These are phyloP conservation scores for Nepenthes mirabilis DNA, from an alignment of 148 eudicot species.

Conservation along the genomic window DNA sequence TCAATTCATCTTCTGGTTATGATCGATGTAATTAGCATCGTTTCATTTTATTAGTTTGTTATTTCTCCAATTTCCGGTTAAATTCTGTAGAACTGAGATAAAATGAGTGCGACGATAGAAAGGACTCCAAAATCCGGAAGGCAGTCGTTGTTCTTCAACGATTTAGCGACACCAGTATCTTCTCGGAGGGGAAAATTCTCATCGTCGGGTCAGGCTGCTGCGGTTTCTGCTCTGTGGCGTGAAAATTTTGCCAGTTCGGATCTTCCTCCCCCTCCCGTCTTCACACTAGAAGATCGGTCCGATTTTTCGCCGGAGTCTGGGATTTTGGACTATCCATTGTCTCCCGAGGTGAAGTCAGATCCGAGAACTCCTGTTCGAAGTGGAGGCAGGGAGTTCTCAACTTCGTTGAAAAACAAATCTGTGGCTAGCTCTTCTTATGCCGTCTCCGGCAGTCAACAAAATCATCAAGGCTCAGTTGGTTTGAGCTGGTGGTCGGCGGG, in stretches of 20 bases:
- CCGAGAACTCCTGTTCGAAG: constrained; percentile 45
- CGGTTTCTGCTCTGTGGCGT: constrained; percentile 93
- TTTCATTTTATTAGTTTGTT: not conserved
- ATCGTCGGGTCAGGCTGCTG: constrained; percentile 87
- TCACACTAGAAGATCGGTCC: constrained; percentile 86
- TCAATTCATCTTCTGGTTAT: not conserved
- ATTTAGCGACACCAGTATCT: constrained; percentile 72
- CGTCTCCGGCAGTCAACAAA: constrained; percentile 30
- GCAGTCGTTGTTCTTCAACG: constrained; percentile 71
- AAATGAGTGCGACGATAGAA: constrained; percentile 44
- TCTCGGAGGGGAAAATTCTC: constrained; percentile 71
- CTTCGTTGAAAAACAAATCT: constrained; percentile 21
- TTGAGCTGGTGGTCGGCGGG: constrained; percentile 74
- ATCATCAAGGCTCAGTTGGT: constrained; percentile 45
- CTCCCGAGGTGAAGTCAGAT: constrained; percentile 68
- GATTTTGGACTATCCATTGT: constrained; percentile 50
- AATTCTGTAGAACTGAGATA: not conserved
- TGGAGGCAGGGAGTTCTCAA: constrained; percentile 34
- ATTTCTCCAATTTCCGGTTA: not conserved
- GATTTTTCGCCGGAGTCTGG: constrained; percentile 85
- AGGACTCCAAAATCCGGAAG: constrained; percentile 76
- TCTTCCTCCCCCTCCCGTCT: constrained; percentile 87
- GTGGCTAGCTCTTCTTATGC: constrained; percentile 63
- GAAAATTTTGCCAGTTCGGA: constrained; percentile 76
- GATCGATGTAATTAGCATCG: not conserved